These are phyloP conservation scores for Fagopyrum esculentum DNA, from an alignment of 148 eudicot genomes.

Conservation along the genomic window DNA sequence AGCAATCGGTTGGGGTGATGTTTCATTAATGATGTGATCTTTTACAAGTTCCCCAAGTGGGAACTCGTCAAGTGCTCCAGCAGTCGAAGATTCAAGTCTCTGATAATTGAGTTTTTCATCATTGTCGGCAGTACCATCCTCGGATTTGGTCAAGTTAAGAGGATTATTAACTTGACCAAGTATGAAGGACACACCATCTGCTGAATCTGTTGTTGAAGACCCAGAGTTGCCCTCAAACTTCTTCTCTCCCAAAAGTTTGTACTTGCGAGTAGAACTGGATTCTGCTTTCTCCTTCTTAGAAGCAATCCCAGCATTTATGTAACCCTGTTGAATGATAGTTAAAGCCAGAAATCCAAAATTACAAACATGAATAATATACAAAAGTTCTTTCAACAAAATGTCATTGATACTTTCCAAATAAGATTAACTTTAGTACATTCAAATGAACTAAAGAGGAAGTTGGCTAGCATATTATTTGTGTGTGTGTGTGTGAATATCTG, in stretches of 20 bases:
- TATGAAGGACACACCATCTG: slow-evolving; percentile 76
- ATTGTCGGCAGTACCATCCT: slow-evolving; percentile 27
- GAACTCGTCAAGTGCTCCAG: slow-evolving; percentile 26
- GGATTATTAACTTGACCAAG: slow-evolving; percentile 49
- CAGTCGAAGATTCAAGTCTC: slow-evolving; percentile 26
- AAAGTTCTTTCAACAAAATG: neutral
- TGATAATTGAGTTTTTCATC: slow-evolving; percentile 25
- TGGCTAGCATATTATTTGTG: neutral
- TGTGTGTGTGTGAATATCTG: neutral
- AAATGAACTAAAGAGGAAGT: neutral
- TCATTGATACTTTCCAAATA: slow-evolving; percentile 2
- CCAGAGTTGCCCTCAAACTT: slow-evolving; percentile 43
- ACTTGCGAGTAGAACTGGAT: slow-evolving; percentile 34
- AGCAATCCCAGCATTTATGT: slow-evolving; percentile 88
- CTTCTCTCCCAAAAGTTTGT: slow-evolving; percentile 55
- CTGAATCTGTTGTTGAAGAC: slow-evolving; percentile 48
- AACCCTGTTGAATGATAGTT: slow-evolving; percentile 53
- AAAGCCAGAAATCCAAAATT: slow-evolving; percentile 11
- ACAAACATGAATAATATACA: slow-evolving; percentile 3
- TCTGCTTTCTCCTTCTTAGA: slow-evolving; percentile 56
- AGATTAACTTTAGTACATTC: slow-evolving; percentile 4
- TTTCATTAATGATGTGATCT: neutral
- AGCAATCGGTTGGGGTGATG: slow-evolving; percentile 3
- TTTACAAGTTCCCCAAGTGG: slow-evolving; percentile 7
- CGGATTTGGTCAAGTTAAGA: slow-evolving; percentile 22